Evolutionary conservation across 2,329 filamentous ascomycete genomes (phyloP).

Genomic region (Ophioceras dolichostomum): DNA sequence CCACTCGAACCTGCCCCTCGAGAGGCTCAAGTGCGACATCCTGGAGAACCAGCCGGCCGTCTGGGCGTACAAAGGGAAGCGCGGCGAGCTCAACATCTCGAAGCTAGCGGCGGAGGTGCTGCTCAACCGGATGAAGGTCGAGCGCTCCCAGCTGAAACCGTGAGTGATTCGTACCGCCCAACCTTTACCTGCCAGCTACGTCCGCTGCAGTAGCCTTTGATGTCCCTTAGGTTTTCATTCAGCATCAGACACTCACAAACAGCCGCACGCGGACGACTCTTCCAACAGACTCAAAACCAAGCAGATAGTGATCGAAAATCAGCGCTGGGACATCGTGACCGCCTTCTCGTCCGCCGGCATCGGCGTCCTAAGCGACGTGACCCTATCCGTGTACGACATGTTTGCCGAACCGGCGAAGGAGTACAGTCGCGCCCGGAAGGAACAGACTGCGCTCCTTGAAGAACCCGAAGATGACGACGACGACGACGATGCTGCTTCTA

Average conservation of each 20-base stretch:
- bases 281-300: slow-evolving; percentile 14
- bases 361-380: slow-evolving; percentile 4
- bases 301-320: slow-evolving; percentile 17
- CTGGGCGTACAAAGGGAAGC: slow-evolving; percentile 30
- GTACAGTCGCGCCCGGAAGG: slow-evolving; percentile 3
- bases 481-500: no score
- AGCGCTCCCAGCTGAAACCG: slow-evolving; percentile 33
- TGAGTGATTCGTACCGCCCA: no score
- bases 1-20: slow-evolving; percentile 21
- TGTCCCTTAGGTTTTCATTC: no score
- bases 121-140: slow-evolving; percentile 36
- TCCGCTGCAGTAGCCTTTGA: no score
- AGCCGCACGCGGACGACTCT: no score
- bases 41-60: slow-evolving; percentile 33
- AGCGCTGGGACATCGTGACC: slow-evolving; percentile 20
- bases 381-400: slow-evolving; percentile 7
- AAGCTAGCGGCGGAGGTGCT: slow-evolving; percentile 40
- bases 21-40: slow-evolving; percentile 21
- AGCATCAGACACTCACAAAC: no score
- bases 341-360: slow-evolving; percentile 10
- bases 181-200: no score
- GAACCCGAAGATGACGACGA: neutral
- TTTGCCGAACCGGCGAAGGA: slow-evolving; percentile 8
- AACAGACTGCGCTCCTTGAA: slow-evolving; percentile 1
- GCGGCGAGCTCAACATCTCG: slow-evolving; percentile 30